Base-by-base conservation (phyloP, 2,329 filamentous ascomycete genomes). In the Aureobasidium sp. region DNA sequence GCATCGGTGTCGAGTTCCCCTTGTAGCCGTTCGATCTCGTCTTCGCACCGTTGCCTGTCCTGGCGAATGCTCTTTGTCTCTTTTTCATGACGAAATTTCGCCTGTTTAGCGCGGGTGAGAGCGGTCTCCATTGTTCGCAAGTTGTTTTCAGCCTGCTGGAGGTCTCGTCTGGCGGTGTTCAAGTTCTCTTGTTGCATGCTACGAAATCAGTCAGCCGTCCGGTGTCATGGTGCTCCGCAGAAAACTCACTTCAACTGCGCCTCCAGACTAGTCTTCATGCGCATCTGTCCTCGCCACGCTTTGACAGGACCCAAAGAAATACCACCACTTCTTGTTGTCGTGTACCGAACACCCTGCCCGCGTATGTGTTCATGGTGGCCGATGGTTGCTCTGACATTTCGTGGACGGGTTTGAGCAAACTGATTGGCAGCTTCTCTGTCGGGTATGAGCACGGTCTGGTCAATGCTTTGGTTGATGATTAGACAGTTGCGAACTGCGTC, bases 391-490 rank as follows among this genome's bases (percentile, higher is more conserved):
- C 83, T 87, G 16, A 95, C 93, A 69, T 97, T 95, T 18, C 79
- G 84, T 1, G 91, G 89, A n/a, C 82, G 82, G 47, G 82, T 84
- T 62, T 91, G 88, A 86, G 97, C 93, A 53, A 93, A 86, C 5
- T 84, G 80, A 50, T 91, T 84, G 1, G 91, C 96, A 65, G 93
- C 87, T 1, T 84, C 78, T 33, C 92, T 84, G 36, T 91, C 84
- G 64, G 90, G 84, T 63, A 98, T 89, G 1, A 99, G 83, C 8
- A 97, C 88, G 10, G 91, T 89, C 76, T 98, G 95, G 68, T 99
- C 96, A 61, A 98, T 93, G 9, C 82, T 80, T 71, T 94, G 87
- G 68, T 90, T 91, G 75, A 98, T 96, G 73, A 99, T 91, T 53
- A 98, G 82, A 67, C 94, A 91, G 67, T 94, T 92, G 58, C 90